Conservation (phyloP, 2,329 filamentous ascomycete species). For the Pestalotiopsis sp. region DNA sequence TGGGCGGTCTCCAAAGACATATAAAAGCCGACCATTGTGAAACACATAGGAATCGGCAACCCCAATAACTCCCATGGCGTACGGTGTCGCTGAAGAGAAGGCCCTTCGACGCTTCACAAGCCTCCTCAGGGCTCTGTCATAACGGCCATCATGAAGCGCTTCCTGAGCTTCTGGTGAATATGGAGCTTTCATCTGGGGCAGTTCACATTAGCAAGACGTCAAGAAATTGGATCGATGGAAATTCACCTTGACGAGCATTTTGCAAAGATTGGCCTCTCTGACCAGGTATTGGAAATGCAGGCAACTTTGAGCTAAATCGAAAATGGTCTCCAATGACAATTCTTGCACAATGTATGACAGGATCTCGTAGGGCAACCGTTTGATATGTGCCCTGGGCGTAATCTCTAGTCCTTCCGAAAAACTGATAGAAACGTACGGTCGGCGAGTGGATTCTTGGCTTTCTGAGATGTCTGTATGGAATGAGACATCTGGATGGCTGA, state of each 20-base stretch:
- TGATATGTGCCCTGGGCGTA: slow-evolving; percentile 13
- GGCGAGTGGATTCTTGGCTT: background rate
- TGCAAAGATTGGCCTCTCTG: slow-evolving; percentile 58
- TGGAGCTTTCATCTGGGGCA: slow-evolving; percentile 34
- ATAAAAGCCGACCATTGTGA: slow-evolving; percentile 66
- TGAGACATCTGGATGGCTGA: background rate
- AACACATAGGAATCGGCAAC: slow-evolving; percentile 66
- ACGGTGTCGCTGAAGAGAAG: slow-evolving; percentile 64
- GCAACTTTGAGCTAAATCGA: slow-evolving; percentile 57
- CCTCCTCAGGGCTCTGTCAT: slow-evolving; percentile 58
- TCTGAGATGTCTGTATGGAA: background rate
- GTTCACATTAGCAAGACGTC: slow-evolving; percentile 24
- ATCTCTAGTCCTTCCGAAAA: background rate
- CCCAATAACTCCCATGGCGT: slow-evolving; percentile 61
- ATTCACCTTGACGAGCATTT: slow-evolving; percentile 60
- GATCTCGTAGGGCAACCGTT: slow-evolving; percentile 64
- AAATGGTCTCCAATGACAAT: slow-evolving; percentile 61
- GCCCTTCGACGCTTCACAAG: slow-evolving; percentile 64
- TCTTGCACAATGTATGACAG: slow-evolving; percentile 58
- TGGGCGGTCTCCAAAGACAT: slow-evolving; percentile 50
- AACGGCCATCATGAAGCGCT: slow-evolving; percentile 35
- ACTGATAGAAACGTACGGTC: background rate
- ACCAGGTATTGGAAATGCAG: slow-evolving; percentile 53
- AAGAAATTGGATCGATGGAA: background rate
- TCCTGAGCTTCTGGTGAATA: slow-evolving; percentile 34